A percentile compares a stretch with the other conserved stretches of the same genome.
Conservation (phyloP, 352 stramenopile species). For the Phytophthora nicotianae region DNA sequence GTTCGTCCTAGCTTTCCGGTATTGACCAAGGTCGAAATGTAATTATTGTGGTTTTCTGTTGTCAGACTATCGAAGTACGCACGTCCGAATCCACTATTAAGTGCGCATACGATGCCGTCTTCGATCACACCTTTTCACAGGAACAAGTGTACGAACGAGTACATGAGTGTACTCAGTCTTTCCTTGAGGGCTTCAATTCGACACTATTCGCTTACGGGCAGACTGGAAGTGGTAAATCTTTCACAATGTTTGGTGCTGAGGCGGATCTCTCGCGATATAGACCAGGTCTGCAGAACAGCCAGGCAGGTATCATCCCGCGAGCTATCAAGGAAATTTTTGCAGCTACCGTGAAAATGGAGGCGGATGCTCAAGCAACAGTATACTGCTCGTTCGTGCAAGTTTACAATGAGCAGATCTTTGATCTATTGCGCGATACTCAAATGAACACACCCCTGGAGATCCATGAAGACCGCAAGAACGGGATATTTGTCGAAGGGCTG, state of each 20-base stretch:
- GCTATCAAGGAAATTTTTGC: constrained; percentile 90
- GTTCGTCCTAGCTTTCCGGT: constrained; percentile 21
- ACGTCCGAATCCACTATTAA: constrained; percentile 75
- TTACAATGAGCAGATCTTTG: constrained; percentile 93
- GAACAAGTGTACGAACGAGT: constrained; percentile 85
- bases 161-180: constrained; percentile 76
- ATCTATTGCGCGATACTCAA: constrained; percentile 83
- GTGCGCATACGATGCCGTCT: constrained; percentile 83
- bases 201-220: constrained; percentile 88
- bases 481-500: constrained; percentile 92
- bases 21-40: background rate
- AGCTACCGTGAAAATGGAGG: constrained; percentile 64
- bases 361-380: constrained; percentile 46
- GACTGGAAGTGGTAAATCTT: constrained; percentile 86
- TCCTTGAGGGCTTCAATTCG: constrained; percentile 84
- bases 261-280: constrained; percentile 71
- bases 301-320: constrained; percentile 88
- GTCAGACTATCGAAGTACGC: constrained; percentile 80
- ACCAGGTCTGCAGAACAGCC: constrained; percentile 77
- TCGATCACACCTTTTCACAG: constrained; percentile 72
- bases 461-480: constrained; percentile 83
- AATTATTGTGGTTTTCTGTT: background rate
- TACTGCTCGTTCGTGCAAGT: constrained; percentile 91
- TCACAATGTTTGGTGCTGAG: constrained; percentile 88
- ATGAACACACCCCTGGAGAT: constrained; percentile 84